These are phyloP conservation scores for Eragrostis curvula DNA, from an alignment of 176 grass and related monocot species.

Conservation along the genomic window DNA sequence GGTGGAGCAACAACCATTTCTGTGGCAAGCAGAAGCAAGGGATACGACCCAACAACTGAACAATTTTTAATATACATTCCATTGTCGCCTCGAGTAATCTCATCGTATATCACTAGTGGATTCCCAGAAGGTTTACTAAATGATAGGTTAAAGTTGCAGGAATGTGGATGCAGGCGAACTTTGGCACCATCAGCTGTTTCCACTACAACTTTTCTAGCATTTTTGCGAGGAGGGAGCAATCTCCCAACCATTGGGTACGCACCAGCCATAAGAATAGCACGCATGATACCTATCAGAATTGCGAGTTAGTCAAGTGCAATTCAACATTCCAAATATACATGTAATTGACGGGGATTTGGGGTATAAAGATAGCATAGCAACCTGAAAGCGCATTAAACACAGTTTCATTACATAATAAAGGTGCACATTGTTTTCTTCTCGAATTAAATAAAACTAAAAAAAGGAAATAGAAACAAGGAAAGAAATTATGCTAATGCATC, in stretches of 20 bases:
- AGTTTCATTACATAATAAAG: not conserved
- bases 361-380: conserved; percentile 17
- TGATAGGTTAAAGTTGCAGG: conserved; percentile 73
- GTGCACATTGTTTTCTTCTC: conserved; percentile 3
- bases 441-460: conserved; percentile 11
- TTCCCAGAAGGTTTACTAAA: conserved; percentile 45
- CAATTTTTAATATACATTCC: conserved; percentile 85
- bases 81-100: conserved; percentile 85
- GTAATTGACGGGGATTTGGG: not conserved
- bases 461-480: not conserved
- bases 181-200: conserved; percentile 79
- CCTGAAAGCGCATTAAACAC: conserved; percentile 2
- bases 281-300: conserved; percentile 71
- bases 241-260: conserved; percentile 90
- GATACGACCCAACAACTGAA: conserved; percentile 74
- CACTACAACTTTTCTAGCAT: conserved; percentile 57
- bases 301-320: conserved; percentile 8
- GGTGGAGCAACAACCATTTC: conserved; percentile 91
- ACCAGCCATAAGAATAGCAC: conserved; percentile 85
- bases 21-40: conserved; percentile 65
- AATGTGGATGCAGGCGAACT: conserved; percentile 92
- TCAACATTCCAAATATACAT: conserved; percentile 7
- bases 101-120: conserved; percentile 84
- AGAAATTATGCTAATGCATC: not conserved
- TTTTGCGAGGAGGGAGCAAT: conserved; percentile 62